Evolutionary conservation across 2,329 filamentous ascomycete genomes (phyloP).

Genomic region (Thielaviopsis punctulata): DNA sequence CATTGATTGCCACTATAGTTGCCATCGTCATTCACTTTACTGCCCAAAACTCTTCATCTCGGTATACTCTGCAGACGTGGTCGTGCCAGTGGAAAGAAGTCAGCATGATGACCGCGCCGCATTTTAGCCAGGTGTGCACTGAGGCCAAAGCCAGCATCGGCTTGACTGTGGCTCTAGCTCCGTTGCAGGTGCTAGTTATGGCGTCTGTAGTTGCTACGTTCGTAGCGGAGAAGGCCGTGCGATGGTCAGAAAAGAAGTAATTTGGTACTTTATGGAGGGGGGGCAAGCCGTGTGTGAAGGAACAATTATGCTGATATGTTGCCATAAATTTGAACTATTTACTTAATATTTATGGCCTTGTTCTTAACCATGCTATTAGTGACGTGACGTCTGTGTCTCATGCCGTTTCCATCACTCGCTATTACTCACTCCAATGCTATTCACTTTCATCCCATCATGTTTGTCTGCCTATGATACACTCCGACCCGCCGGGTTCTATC

Average conservation of each 20-base stretch:
- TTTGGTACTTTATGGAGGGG: too few relatives aligned
- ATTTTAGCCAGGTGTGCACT: slow-evolving; percentile 38
- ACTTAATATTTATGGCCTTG: too few relatives aligned
- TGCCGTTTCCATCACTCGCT: neutral
- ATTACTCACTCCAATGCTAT: neutral
- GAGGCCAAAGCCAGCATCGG: slow-evolving; percentile 37
- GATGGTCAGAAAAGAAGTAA: neutral
- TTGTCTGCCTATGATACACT: neutral
- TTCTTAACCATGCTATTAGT: too few relatives aligned
- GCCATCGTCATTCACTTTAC: slow-evolving; percentile 22
- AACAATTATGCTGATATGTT: too few relatives aligned
- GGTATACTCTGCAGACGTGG: slow-evolving; percentile 40
- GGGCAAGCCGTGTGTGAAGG: too few relatives aligned
- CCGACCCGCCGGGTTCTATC: neutral
- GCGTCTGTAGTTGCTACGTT: slow-evolving; percentile 25
- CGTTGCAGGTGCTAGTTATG: slow-evolving; percentile 34
- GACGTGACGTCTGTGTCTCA: neutral
- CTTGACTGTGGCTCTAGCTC: slow-evolving; percentile 38
- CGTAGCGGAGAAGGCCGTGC: neutral
- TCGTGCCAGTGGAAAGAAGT: slow-evolving; percentile 41
- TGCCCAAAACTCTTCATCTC: neutral
- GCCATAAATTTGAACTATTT: too few relatives aligned
- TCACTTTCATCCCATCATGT: neutral
- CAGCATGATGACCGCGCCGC: slow-evolving; percentile 33
- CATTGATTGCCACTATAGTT: slow-evolving; percentile 35